A percentile compares a stretch with the other conserved stretches of the same genome.
Evolutionary conservation across 1,139 yeast species (phyloP).

Genomic region (Nakaseomyces kungkrabaensis): DNA sequence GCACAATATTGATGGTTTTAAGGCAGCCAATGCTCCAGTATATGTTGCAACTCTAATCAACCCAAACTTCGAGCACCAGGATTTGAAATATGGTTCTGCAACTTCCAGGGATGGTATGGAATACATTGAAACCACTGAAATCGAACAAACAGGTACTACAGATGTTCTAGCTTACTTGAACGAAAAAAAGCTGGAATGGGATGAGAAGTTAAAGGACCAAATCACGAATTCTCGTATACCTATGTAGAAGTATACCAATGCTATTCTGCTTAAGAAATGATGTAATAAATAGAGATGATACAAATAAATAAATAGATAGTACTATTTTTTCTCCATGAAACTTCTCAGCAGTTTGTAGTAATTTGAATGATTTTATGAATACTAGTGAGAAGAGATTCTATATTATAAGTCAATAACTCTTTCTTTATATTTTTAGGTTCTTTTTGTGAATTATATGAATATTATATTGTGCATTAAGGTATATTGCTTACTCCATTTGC

Average conservation of each 20-base stretch:
- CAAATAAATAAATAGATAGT: not conserved
- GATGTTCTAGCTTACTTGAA: conserved; percentile 58
- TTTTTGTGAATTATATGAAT: not conserved
- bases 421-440: not conserved
- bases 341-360: too few species aligned
- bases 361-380: too few species aligned
- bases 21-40: conserved; percentile 80
- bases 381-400: too few species aligned
- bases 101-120: conserved; percentile 55
- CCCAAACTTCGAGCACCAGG: conserved; percentile 38
- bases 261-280: too few species aligned
- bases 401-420: not conserved
- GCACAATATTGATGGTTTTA: conserved; percentile 82
- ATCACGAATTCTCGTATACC: conserved; percentile 44
- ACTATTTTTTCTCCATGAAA: too few species aligned
- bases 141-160: conserved; percentile 54
- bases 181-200: conserved; percentile 51
- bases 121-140: conserved; percentile 43
- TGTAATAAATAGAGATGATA: not conserved
- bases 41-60: conserved; percentile 45
- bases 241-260: conserved; percentile 7
- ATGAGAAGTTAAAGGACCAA: conserved; percentile 58
- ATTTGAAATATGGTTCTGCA: conserved; percentile 67
- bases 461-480: too few species aligned
- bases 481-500: too few species aligned